A percentile compares a stretch with the other conserved stretches of the same genome.
Evolutionary conservation across 2,329 filamentous ascomycete species (phyloP).

Genomic region (Talaromyces sp.): DNA sequence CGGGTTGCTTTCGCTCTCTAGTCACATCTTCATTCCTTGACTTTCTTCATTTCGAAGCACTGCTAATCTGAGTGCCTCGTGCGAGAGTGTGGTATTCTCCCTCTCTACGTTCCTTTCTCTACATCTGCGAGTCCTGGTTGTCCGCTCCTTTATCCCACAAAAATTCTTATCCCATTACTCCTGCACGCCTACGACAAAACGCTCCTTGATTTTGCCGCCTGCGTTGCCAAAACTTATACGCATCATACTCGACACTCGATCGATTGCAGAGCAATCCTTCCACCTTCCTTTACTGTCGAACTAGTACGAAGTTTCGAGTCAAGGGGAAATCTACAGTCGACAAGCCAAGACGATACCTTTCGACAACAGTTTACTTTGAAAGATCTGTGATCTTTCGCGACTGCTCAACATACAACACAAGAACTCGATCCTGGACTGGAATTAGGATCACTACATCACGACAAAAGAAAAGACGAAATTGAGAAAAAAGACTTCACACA

Average conservation of each 20-base stretch:
- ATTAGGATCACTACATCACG: slow-evolving; percentile 3
- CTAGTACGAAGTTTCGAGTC: neutral
- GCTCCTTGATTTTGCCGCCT: slow-evolving; percentile 3
- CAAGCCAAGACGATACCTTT: neutral
- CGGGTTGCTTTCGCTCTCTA: slow-evolving; percentile 9
- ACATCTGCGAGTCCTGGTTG: slow-evolving; percentile 34
- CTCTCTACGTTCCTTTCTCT: slow-evolving; percentile 16
- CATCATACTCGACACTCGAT: neutral
- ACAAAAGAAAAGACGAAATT: neutral
- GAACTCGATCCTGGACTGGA: slow-evolving; percentile 9
- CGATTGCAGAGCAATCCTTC: slow-evolving; percentile 16
- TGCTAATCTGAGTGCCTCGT: slow-evolving; percentile 11
- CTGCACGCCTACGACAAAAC: slow-evolving; percentile 16
- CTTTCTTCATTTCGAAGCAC: no score
- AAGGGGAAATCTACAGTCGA: neutral
- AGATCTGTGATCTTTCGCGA: slow-evolving; percentile 6
- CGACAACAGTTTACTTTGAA: neutral
- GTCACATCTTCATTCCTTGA: slow-evolving; percentile 4
- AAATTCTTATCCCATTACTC: slow-evolving; percentile 19
- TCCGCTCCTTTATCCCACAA: slow-evolving; percentile 29
- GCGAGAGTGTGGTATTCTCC: slow-evolving; percentile 1
- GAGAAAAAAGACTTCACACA: neutral
- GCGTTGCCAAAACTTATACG: neutral
- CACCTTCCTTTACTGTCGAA: slow-evolving; percentile 8
- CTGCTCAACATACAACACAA: neutral